Base-by-base conservation (phyloP, 2,329 filamentous ascomycete genomes). In the Paracoccidioides brasiliensis region DNA sequence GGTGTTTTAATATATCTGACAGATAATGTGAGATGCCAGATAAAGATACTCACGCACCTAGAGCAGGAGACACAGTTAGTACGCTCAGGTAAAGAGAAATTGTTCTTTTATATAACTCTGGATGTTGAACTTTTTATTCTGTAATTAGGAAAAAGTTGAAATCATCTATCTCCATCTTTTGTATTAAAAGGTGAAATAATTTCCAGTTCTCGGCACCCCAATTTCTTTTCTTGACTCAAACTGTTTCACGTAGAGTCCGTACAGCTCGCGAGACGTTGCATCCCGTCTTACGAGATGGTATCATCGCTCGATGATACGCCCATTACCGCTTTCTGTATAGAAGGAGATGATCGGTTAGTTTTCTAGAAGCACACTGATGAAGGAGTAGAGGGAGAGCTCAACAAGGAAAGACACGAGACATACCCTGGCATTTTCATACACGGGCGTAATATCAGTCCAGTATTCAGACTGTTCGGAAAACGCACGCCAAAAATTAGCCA, bases 371-470 rank as follows among this genome's bases (percentile, higher is more conserved):
- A 12, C 14, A 1, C 14, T 0, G 33, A 49, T 38, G 46, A 8
- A 38, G 15, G 46, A 28, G 28, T 15, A n/a, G n/a, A 32, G 28
- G 28, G 15, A 10, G 33, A 9, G 37, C 22, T 22, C 22, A 22
- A 22, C 22, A 22, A 56, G 40, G 52, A 30, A 4, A 9, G 37
- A 43, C 55, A 5, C 45, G 30, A 44, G 28, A 70, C 74, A 71
- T 63, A 79, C 78, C 62, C 85, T 80, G 38, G 86, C 86, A 67
- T 86, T 79, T 5, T 76, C 72, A 69, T 88, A 91, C 46, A 88
- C 68, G 7, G 88, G 86, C 56, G 74, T 80, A 62, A 95, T 90
- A 33, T 81, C 88, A 1, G 88, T 94, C 90, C 90, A 95, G 55
- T 85, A 78, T 72, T 88, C 80, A 70, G 89, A 91, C 83, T 88